Conservation (phyloP, 2,329 filamentous ascomycete species). For the Fusarium scirpi region DNA sequence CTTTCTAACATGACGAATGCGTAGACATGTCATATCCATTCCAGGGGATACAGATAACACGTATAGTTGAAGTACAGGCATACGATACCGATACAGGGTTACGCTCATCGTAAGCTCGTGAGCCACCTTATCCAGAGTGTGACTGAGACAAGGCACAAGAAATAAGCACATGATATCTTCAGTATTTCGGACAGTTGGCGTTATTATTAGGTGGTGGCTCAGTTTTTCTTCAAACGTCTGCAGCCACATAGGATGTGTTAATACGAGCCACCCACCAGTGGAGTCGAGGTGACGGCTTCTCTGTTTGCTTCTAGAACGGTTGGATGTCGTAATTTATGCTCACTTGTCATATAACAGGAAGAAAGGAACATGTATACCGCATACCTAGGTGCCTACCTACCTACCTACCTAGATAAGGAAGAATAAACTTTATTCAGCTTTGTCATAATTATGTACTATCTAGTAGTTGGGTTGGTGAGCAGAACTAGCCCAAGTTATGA, state of each 20-base stretch:
- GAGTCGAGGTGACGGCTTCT: neutral
- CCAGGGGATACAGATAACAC: neutral
- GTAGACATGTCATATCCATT: neutral
- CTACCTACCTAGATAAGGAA: neutral
- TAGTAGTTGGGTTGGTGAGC: neutral
- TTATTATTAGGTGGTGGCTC: slow-evolving; percentile 16
- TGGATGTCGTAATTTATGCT: neutral
- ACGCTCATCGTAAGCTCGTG: slow-evolving; percentile 21
- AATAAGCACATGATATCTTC: slow-evolving; percentile 24
- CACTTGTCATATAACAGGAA: neutral
- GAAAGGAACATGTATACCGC: neutral
- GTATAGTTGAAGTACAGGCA: neutral
- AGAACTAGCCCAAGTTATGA: neutral
- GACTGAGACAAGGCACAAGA: slow-evolving; percentile 19
- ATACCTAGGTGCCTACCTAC: no score
- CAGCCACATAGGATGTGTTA: slow-evolving; percentile 1
- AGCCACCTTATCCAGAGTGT: slow-evolving; percentile 1
- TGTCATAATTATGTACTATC: neutral
- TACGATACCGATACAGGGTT: slow-evolving; percentile 8
- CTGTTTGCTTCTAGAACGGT: neutral
- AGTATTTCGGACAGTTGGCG: neutral
- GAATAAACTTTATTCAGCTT: neutral
- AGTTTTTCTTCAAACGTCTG: neutral
- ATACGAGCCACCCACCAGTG: slow-evolving; percentile 1
- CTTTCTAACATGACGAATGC: slow-evolving; percentile 5